Conservation (phyloP, 768 basidiomycete species). For the Tylopilus sp. region DNA sequence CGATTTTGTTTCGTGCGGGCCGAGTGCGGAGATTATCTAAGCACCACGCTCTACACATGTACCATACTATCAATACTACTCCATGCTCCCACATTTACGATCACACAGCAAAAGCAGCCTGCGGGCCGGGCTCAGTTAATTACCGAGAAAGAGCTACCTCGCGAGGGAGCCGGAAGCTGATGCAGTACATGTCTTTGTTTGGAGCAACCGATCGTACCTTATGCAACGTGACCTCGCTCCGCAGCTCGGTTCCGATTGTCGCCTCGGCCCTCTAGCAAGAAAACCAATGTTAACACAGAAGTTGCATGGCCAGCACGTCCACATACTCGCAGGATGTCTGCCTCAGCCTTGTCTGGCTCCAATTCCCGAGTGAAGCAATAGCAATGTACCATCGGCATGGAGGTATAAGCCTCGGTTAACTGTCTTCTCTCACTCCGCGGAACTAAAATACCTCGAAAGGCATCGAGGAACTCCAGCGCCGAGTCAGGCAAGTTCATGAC, state of each 20-base stretch:
- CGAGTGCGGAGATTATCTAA: constrained; percentile 34
- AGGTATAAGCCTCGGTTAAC: constrained; percentile 43
- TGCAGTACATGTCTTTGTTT: constrained; percentile 96
- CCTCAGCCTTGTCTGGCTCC: constrained; percentile 61
- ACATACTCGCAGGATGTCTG: constrained; percentile 79
- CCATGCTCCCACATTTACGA: no score
- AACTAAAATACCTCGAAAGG: constrained; percentile 72
- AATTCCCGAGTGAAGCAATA: constrained; percentile 93
- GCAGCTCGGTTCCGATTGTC: constrained; percentile 53
- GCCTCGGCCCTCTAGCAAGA: constrained; percentile 65
- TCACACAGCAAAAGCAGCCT: not conserved
- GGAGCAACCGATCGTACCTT: constrained; percentile 92
- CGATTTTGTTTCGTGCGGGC: constrained; percentile 1
- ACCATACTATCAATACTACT: no score
- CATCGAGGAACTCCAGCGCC: constrained; percentile 85
- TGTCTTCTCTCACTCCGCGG: constrained; percentile 36
- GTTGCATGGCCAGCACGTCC: constrained; percentile 1
- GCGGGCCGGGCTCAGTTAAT: not conserved
- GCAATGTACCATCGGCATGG: constrained; percentile 90
- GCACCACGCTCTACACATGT: constrained; percentile 20
- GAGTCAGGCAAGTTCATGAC: constrained; percentile 98
- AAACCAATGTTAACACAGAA: constrained; percentile 11
- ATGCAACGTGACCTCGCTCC: constrained; percentile 52
- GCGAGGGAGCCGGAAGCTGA: constrained; percentile 75
- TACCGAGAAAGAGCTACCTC: constrained; percentile 35